A percentile compares a stretch with the other conserved stretches of the same genome.
Evolutionary conservation across 2,329 filamentous ascomycete species (phyloP).

Genomic region (Pseudogymnoascus sp.): DNA sequence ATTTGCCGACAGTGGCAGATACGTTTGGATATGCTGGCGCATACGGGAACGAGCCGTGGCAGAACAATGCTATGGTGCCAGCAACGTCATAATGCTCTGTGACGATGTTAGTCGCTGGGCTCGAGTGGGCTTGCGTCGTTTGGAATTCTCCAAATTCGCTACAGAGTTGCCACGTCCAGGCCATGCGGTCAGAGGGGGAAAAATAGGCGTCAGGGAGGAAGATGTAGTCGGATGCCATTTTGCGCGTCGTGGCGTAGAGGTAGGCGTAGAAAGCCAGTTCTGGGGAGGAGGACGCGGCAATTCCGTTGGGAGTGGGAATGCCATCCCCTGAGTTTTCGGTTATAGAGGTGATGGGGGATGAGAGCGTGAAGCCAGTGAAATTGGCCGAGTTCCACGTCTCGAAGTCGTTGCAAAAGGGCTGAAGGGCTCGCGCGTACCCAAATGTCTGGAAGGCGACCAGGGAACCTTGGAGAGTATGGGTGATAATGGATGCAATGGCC

Average conservation of each 20-base stretch:
- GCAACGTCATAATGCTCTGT: neutral
- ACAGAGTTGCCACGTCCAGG: neutral
- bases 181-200: neutral
- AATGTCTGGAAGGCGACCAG: neutral
- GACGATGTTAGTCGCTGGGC: neutral
- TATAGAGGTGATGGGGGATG: neutral
- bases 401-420: neutral
- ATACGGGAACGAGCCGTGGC: neutral
- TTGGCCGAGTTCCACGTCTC: neutral
- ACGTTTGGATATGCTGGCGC: neutral
- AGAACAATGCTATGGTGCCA: neutral
- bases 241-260: neutral
- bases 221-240: neutral
- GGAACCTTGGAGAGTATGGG: neutral
- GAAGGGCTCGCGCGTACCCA: neutral
- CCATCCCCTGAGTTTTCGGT: neutral
- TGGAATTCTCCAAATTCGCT: neutral
- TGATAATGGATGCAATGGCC: neutral
- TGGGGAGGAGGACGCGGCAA: neutral
- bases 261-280: neutral
- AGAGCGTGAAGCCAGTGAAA: neutral
- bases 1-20: neutral
- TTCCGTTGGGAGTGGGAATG: neutral
- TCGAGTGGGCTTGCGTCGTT: neutral
- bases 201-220: neutral